Evolutionary conservation across 208 protist genomes (phyloP).

Genomic region (Trypanosoma rangeli): DNA sequence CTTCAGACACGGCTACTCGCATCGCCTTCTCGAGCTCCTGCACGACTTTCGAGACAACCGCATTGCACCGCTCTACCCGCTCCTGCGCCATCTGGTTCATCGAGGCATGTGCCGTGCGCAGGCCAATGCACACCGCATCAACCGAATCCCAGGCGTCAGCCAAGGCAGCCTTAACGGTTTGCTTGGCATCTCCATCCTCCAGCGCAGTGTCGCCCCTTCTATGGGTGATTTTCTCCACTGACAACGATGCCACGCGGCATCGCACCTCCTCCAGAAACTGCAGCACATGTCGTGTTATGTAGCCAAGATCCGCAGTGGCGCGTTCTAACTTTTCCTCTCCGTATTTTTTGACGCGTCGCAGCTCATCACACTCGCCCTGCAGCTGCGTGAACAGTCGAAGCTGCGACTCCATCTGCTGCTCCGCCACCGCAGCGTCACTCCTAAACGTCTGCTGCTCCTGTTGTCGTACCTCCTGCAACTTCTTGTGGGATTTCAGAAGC

Average conservation of each 20-base stretch:
- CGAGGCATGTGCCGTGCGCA: not conserved
- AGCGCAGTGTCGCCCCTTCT: not conserved
- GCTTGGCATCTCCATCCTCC: not conserved
- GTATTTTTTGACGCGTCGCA: not conserved
- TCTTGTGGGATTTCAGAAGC: conserved; percentile 13
- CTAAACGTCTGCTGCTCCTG: conserved; percentile 1
- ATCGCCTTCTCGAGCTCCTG: not conserved
- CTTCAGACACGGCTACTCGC: not conserved
- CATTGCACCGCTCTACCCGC: not conserved
- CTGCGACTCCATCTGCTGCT: conserved; percentile 1
- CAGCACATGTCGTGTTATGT: conserved; percentile 1
- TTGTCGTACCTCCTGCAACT: not conserved
- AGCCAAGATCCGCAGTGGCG: not conserved
- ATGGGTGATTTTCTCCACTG: not conserved
- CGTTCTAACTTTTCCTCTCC: conserved; percentile 8
- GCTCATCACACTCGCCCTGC: not conserved
- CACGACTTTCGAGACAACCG: not conserved
- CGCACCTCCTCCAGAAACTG: conserved; percentile 15
- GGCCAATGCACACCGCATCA: conserved; percentile 14
- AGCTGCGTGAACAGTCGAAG: not conserved
- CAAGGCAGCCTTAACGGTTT: not conserved
- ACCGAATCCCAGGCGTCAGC: conserved; percentile 15
- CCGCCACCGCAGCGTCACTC: not conserved
- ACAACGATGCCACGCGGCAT: conserved; percentile 7
- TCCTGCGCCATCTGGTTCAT: not conserved